Percentiles rank a stretch among this genome's conserved stretches.
Conservation (phyloP, 805 yeast species). For the Ogataea nitratoaversa region DNA sequence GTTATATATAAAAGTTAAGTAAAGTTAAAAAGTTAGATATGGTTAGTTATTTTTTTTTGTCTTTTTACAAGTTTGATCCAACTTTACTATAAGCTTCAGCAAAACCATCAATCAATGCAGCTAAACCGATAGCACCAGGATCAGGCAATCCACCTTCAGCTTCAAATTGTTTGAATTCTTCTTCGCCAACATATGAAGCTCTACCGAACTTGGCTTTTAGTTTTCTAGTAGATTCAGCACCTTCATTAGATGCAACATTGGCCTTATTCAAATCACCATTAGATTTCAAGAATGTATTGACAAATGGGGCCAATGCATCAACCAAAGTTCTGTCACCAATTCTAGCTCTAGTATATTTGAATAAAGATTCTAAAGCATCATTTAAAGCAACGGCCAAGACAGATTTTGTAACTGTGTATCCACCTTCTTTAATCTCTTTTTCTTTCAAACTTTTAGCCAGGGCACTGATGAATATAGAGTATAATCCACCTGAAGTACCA, state of each 20-base stretch:
- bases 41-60: background rate
- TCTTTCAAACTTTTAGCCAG: conserved; percentile 51
- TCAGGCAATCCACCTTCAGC: conserved; percentile 79
- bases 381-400: conserved; percentile 46
- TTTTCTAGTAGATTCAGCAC: conserved; percentile 71
- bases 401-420: conserved; percentile 28
- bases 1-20: too few species aligned
- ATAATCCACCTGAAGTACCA: conserved; percentile 93
- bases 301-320: conserved; percentile 87
- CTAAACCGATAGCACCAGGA: conserved; percentile 91
- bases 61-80: conserved; percentile 12
- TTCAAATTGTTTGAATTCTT: conserved; percentile 45
- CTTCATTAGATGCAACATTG: conserved; percentile 61
- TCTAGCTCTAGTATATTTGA: conserved; percentile 84
- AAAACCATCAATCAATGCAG: conserved; percentile 31
- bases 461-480: conserved; percentile 80
- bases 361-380: conserved; percentile 66
- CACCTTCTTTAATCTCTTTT: conserved; percentile 32
- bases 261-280: conserved; percentile 54
- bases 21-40: too few species aligned
- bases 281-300: conserved; percentile 50
- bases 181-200: conserved; percentile 79
- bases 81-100: conserved; percentile 23
- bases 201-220: conserved; percentile 87
- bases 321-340: conserved; percentile 84